phyloP scores from a whole-genome alignment of 371 early-diverging fungal genomes.

The Apophysomyces sp. region DNA sequence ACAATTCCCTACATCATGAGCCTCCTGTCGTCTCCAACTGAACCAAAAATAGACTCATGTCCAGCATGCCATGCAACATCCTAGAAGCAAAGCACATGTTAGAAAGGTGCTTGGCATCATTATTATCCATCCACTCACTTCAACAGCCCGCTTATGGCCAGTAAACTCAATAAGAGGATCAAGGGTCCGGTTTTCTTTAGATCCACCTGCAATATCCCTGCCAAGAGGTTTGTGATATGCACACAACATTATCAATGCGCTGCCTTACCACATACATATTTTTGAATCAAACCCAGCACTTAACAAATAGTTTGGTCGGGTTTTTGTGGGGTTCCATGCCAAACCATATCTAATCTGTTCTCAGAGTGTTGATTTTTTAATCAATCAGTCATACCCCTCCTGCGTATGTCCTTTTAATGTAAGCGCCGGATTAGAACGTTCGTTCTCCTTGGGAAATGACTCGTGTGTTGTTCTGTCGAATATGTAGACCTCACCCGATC shows the following conservation, averaged over 20 bases:
- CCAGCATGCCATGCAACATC: slow-evolving; percentile 93
- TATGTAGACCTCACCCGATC: slow-evolving; percentile 87
- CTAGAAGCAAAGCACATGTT: slow-evolving; percentile 27
- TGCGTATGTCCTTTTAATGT: slow-evolving; percentile 85
- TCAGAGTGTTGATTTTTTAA: no score
- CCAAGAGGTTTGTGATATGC: background rate
- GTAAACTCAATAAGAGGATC: slow-evolving; percentile 72
- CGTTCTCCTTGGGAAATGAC: slow-evolving; percentile 64
- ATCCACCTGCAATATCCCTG: slow-evolving; percentile 37
- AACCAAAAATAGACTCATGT: slow-evolving; percentile 85
- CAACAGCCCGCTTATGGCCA: slow-evolving; percentile 91
- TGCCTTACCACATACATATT: slow-evolving; percentile 74
- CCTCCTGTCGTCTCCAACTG: slow-evolving; percentile 94
- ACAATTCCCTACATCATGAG: slow-evolving; percentile 70
- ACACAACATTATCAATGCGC: background rate
- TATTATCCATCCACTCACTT: slow-evolving; percentile 39
- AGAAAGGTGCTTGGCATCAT: background rate
- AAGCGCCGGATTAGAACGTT: slow-evolving; percentile 82
- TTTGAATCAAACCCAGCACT: slow-evolving; percentile 90
- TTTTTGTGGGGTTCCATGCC: slow-evolving; percentile 66
- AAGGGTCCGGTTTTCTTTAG: slow-evolving; percentile 61
- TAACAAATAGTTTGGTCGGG: slow-evolving; percentile 63
- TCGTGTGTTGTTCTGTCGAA: slow-evolving; percentile 95
- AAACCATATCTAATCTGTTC: slow-evolving; percentile 62
- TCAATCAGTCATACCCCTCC: slow-evolving; percentile 76